These are phyloP conservation scores for Fusarium acutatum DNA, from an alignment of 2,329 filamentous ascomycete species.

Conservation along the genomic window DNA sequence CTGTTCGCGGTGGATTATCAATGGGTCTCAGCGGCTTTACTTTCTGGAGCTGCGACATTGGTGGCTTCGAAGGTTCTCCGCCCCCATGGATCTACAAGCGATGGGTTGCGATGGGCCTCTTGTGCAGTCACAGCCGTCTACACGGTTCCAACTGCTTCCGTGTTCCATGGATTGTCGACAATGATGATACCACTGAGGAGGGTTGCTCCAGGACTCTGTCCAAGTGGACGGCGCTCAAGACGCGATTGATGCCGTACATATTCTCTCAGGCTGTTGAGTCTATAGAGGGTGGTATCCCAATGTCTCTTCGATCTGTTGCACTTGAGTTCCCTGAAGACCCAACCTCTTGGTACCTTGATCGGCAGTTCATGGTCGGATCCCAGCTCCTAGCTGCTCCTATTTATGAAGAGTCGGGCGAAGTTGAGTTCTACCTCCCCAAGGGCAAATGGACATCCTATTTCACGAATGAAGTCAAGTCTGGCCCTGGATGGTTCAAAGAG, in stretches of 20 bases:
- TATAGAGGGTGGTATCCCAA: conserved; percentile 62
- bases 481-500: conserved; percentile 68
- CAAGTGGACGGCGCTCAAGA: conserved; percentile 60
- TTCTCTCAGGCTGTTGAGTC: conserved; percentile 54
- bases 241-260: conserved; percentile 62
- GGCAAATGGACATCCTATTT: conserved; percentile 59
- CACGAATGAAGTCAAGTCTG: conserved; percentile 57
- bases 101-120: conserved; percentile 79
- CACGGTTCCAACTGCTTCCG: conserved; percentile 77
- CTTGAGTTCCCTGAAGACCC: conserved; percentile 76
- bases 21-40: conserved; percentile 71
- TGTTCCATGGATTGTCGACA: conserved; percentile 78
- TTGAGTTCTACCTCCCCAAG: conserved; percentile 70
- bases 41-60: conserved; percentile 77
- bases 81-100: conserved; percentile 77
- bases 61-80: conserved; percentile 75
- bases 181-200: conserved; percentile 65
- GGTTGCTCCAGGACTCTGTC: conserved; percentile 61
- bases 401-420: conserved; percentile 68
- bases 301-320: conserved; percentile 71
- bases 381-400: conserved; percentile 71
- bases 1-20: conserved; percentile 70
- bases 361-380: conserved; percentile 77
- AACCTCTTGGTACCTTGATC: conserved; percentile 73
- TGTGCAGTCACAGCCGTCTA: conserved; percentile 75